A percentile compares a stretch with the other conserved stretches of the same genome.
Evolutionary conservation across 371 early-diverging fungal species (phyloP).

Genomic region (Zancudomyces culisetae): DNA sequence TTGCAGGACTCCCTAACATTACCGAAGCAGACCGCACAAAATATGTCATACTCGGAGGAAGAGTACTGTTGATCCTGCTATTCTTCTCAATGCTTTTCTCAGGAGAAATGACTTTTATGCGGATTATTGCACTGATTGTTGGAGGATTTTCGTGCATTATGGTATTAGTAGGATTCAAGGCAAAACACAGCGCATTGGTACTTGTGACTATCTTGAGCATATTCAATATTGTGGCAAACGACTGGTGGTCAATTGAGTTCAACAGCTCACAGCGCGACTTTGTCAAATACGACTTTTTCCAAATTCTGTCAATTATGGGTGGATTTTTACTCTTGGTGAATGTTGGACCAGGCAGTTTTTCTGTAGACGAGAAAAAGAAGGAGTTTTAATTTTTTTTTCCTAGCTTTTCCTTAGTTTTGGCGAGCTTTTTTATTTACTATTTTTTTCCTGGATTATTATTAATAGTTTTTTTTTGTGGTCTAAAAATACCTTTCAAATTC

Average conservation of each 20-base stretch:
- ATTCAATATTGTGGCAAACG: conserved; percentile 78
- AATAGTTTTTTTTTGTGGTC: background rate
- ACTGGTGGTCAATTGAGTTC: conserved; percentile 87
- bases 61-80: conserved; percentile 76
- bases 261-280: conserved; percentile 67
- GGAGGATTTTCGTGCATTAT: conserved; percentile 74
- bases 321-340: conserved; percentile 81
- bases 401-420: background rate
- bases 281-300: conserved; percentile 95
- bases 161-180: conserved; percentile 93
- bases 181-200: conserved; percentile 84
- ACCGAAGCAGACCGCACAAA: conserved; percentile 59
- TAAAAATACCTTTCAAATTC: too few relatives aligned
- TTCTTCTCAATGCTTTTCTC: conserved; percentile 75
- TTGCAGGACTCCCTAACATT: conserved; percentile 72
- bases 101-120: conserved; percentile 53
- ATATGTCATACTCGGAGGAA: conserved; percentile 78
- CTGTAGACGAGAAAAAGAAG: conserved; percentile 94
- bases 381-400: conserved; percentile 34
- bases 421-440: background rate
- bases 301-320: conserved; percentile 86
- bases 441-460: background rate
- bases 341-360: conserved; percentile 79
- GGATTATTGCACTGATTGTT: conserved; percentile 47
- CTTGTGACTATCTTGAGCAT: conserved; percentile 71